Base-by-base conservation (phyloP, 1,139 yeast species). In the Meyerozyma sp. region DNA sequence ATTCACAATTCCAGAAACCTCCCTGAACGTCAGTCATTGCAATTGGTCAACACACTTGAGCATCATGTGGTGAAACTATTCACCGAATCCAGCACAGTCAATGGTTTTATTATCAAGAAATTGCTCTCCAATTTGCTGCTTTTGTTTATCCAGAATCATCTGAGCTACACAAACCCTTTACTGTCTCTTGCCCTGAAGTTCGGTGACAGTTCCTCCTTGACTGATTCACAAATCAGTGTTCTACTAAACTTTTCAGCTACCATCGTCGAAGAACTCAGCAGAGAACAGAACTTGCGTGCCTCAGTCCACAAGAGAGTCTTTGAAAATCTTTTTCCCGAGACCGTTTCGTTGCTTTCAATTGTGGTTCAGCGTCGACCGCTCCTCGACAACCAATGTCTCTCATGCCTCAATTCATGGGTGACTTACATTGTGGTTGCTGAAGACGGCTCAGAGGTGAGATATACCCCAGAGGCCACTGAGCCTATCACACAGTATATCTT, bases 241-340 rank as follows among this genome's bases (percentile, higher is more conserved):
- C 36, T 54, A 20, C 48, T 57, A 9, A 42, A 42, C 8, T 50
- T 57, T n/a, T 41, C 47, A 26, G 69, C 82, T 21, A 78, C 79
- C 14, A 53, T 82, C 1, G 77, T 74, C 1, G 90, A 83, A 55
- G 90, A 84, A 49, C 51, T 75, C 8, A 54, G 65, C 28, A 77
- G 51, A 23, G 39, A 3, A 20, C 40, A 39, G 25, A 43, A 46
- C 4, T 36, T 49, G 26, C 37, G 20, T 34, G 6, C 25, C 13
- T 20, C 25, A 20, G 26, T 34, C 13, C 37, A 34, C 16, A n/a
- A 18, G n/a, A 13, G 10, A 8, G 37, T 34, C 8, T 34, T n/a
- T 10, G 26, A 20, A 13, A 21, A 34, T 13, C 25, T 34, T 18
- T 34, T 34, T 9, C 26, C 37, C 8, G 37, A 9, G 4, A 34